These are phyloP conservation scores for Euclidium syriacum DNA, from an alignment of 345 rosid genomes.

Conservation along the genomic window DNA sequence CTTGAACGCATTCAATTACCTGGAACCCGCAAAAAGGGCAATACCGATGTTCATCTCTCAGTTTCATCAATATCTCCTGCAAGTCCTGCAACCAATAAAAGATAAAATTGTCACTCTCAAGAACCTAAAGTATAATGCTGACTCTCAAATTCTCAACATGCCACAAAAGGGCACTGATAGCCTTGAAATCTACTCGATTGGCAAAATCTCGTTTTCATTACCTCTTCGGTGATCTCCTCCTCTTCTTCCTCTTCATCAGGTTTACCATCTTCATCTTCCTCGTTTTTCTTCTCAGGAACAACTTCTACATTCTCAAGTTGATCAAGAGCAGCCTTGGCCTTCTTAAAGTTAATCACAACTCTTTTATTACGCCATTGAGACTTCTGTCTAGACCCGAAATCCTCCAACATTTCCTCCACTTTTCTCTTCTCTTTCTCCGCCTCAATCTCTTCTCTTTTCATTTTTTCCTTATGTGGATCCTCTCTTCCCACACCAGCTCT, in stretches of 20 bases:
- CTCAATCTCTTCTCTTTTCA: slow-evolving; percentile 62
- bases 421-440: slow-evolving; percentile 44
- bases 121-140: background rate
- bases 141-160: background rate
- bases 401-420: slow-evolving; percentile 62
- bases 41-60: slow-evolving; percentile 69
- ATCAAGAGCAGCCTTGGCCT: slow-evolving; percentile 85
- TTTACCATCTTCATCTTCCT: slow-evolving; percentile 45
- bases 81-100: slow-evolving; percentile 60
- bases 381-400: slow-evolving; percentile 79
- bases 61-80: slow-evolving; percentile 57
- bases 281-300: slow-evolving; percentile 52
- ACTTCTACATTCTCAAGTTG: slow-evolving; percentile 79
- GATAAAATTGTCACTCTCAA: slow-evolving; percentile 6
- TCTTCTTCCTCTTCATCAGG: slow-evolving; percentile 71
- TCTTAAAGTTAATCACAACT: slow-evolving; percentile 57
- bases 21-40: slow-evolving; percentile 83
- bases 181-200: background rate
- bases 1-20: slow-evolving; percentile 32
- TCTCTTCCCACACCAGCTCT: slow-evolving; percentile 85
- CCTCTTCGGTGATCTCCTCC: slow-evolving; percentile 68
- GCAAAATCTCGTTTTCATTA: slow-evolving; percentile 9
- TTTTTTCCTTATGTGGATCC: slow-evolving; percentile 83
- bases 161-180: background rate
- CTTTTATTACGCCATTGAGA: slow-evolving; percentile 72